phyloP scores from a whole-genome alignment of 1,139 yeast species.

The Pneumocystis canis region DNA sequence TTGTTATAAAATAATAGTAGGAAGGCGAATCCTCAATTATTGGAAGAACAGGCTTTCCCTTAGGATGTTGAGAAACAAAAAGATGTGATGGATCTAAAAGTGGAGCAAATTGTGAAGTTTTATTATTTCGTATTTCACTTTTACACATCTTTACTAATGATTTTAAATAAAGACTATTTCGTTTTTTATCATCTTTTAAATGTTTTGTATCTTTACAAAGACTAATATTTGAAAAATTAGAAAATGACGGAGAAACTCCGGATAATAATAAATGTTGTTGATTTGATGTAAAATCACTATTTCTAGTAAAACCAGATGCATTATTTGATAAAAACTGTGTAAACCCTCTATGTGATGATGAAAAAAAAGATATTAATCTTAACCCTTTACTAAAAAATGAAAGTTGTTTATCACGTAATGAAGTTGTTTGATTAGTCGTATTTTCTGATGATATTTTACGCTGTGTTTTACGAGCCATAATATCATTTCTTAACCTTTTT shows the following conservation, averaged over 20 bases:
- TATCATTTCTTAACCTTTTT: background rate
- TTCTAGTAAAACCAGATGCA: background rate
- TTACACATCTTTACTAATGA: background rate
- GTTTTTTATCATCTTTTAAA: background rate
- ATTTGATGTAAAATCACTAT: background rate
- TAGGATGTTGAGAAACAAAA: slow-evolving; percentile 14
- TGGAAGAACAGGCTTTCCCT: slow-evolving; percentile 19
- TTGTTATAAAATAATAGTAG: slow-evolving; percentile 57
- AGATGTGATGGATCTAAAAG: slow-evolving; percentile 14
- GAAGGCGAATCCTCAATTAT: slow-evolving; percentile 62
- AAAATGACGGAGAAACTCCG: background rate
- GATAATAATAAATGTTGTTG: background rate
- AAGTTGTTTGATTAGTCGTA: background rate
- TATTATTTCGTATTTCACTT: background rate
- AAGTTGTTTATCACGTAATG: background rate
- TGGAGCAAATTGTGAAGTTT: slow-evolving; percentile 13
- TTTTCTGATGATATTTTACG: background rate
- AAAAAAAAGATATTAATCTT: background rate
- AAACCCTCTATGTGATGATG: background rate
- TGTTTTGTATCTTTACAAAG: background rate
- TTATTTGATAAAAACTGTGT: background rate
- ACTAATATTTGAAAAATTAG: background rate
- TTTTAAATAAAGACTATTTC: background rate
- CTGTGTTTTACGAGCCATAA: background rate
- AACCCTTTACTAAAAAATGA: background rate